Evolutionary conservation across 2,329 filamentous ascomycete species (phyloP), one percentile per base, ranked within the genome.

Genomic region (Boeremia exigua): DNA sequence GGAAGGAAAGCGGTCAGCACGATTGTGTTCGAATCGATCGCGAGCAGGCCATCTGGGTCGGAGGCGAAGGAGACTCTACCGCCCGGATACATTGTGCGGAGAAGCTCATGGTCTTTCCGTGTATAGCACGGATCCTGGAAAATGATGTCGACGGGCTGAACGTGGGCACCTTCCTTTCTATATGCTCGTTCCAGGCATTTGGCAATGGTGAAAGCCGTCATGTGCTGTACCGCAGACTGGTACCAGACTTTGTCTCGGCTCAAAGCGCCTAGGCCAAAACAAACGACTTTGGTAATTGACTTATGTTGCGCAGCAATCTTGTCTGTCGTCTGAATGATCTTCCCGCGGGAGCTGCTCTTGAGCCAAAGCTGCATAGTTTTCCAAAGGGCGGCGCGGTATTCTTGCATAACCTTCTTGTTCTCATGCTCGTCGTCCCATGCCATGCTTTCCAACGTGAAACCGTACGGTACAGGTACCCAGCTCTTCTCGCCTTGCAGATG

Each of bases 61-160:
- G 36, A 48, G 2, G 53, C 54, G 29, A 62, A 61, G 12, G 4
- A 17, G 9, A 61, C 34, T 4, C 17, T 23, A 4, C 34, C 33
- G 2, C 34, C 17, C 4, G 45, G 17, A 0, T 59, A 17, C 10
- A 47, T 27, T 19, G 27, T 33, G 4, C n/a, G 11, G 14, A 61
- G 32, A 0, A 65, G 48, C 4, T 44, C 4, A 6, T 30, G 15
- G 17, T 63, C 66, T 15, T 42, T 51, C 0, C 27, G 8, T 9
- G 36, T 33, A 43, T 67, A 67, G 23, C 36, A 48, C 1, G 66
- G 66, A 30, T 67, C 63, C 27, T 67, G 63, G 1, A 60, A 38
- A 6, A 66, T 34, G n/a, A 67, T 46, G 11, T 51, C 15, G 2
- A 66, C 44, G 8, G 23, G 8, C 11, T 27, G n/a, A 1, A n/a